Conservation (phyloP, 306 rosid genomes). For the Prunus persica region DNA sequence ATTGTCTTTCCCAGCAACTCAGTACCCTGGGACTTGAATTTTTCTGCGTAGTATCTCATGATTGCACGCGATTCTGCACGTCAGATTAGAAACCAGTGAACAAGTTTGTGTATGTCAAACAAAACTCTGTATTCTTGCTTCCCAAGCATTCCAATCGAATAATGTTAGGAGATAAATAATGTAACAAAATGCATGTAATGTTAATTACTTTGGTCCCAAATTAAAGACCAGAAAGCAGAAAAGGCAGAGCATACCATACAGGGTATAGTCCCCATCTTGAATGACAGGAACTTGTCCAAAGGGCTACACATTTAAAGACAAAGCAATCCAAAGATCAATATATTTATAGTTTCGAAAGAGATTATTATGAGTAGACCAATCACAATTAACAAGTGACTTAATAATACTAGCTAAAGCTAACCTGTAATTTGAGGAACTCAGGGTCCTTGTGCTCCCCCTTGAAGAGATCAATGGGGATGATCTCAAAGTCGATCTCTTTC, state of each 20-base stretch:
- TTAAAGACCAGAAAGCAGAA: too few relatives aligned
- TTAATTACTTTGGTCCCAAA: too few relatives aligned
- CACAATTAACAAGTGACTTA: background rate
- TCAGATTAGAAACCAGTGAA: too few relatives aligned
- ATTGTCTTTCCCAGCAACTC: slow-evolving; percentile 42
- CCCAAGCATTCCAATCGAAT: too few relatives aligned
- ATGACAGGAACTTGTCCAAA: slow-evolving; percentile 41
- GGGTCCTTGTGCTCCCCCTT: slow-evolving; percentile 35
- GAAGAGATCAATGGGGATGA: slow-evolving; percentile 25
- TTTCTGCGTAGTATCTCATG: slow-evolving; percentile 45
- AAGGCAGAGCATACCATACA: slow-evolving; percentile 24
- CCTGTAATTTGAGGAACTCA: slow-evolving; percentile 44
- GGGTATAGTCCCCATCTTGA: slow-evolving; percentile 42
- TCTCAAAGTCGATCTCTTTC: slow-evolving; percentile 46
- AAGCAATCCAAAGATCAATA: background rate
- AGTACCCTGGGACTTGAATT: slow-evolving; percentile 38
- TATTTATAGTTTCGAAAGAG: background rate
- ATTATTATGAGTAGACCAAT: background rate
- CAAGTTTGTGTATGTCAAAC: too few relatives aligned
- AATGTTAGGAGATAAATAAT: too few relatives aligned
- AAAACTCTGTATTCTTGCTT: too few relatives aligned
- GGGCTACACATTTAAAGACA: slow-evolving; percentile 20
- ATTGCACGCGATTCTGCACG: slow-evolving; percentile 47
- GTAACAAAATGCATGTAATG: too few relatives aligned
- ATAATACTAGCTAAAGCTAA: background rate